Conservation (phyloP, 192 early-diverging fungal genomes). For the Coemansia sp. region DNA sequence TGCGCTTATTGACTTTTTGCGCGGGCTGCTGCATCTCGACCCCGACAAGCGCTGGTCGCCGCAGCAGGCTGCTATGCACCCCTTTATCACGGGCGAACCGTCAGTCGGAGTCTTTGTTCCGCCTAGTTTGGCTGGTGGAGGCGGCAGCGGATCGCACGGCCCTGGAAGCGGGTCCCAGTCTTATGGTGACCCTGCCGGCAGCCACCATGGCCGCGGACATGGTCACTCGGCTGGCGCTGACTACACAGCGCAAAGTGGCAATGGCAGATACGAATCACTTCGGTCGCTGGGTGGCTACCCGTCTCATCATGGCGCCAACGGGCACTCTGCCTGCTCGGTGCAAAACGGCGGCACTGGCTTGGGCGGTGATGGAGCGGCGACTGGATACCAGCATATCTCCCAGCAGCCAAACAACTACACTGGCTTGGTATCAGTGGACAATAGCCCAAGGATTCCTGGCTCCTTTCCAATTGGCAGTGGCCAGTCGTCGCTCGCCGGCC, state of each 20-base stretch:
- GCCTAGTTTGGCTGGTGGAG: slow-evolving; percentile 5
- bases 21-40: slow-evolving; percentile 86
- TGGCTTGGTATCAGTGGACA: background rate
- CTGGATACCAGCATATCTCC: background rate
- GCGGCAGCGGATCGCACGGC: slow-evolving; percentile 14
- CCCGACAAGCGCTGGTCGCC: slow-evolving; percentile 94
- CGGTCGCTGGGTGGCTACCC: slow-evolving; percentile 19
- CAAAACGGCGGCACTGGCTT: background rate
- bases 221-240: slow-evolving; percentile 3
- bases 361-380: background rate
- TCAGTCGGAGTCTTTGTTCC: slow-evolving; percentile 60
- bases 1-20: slow-evolving; percentile 88
- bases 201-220: background rate
- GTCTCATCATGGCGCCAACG: slow-evolving; percentile 10
- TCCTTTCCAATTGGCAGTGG: slow-evolving; percentile 17
- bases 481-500: background rate
- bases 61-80: slow-evolving; percentile 89
- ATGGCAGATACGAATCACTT: slow-evolving; percentile 5
- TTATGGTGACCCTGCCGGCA: slow-evolving; percentile 7
- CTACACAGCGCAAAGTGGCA: slow-evolving; percentile 13
- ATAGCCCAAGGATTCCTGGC: slow-evolving; percentile 16
- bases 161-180: slow-evolving; percentile 10
- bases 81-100: slow-evolving; percentile 89
- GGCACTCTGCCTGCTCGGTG: slow-evolving; percentile 5
- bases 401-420: background rate